Conservation (phyloP, 768 basidiomycete species). For the Rubroboletus pulcherrimus region DNA sequence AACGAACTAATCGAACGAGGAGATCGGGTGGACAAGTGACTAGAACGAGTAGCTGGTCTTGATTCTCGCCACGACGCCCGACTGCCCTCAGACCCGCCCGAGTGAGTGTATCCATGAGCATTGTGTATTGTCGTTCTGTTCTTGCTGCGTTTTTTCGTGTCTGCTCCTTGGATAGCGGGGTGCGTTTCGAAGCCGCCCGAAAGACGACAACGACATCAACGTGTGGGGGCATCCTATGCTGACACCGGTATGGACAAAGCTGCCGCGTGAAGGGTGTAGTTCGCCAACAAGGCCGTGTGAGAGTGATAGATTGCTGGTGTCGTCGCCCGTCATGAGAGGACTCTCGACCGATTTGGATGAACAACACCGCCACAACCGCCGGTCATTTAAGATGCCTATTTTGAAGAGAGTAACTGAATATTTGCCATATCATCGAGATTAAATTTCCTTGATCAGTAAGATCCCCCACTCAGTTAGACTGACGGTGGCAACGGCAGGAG, state of each 20-base stretch:
- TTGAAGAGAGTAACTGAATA: background rate
- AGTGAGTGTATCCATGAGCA: constrained; percentile 57
- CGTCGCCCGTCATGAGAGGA: background rate
- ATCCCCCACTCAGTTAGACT: too few relatives aligned
- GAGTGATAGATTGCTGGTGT: background rate
- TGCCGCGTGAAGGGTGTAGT: background rate
- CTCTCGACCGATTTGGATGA: background rate
- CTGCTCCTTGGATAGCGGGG: constrained; percentile 55
- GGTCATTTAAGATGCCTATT: too few relatives aligned
- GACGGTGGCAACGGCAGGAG: too few relatives aligned
- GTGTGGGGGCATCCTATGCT: constrained; percentile 42
- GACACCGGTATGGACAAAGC: background rate
- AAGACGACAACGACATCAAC: constrained; percentile 78
- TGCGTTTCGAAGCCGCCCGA: constrained; percentile 40
- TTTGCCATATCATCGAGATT: background rate
- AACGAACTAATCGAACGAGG: constrained; percentile 60
- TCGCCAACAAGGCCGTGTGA: constrained; percentile 4
- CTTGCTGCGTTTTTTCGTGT: constrained; percentile 58
- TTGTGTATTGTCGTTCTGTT: constrained; percentile 65
- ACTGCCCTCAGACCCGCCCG: constrained; percentile 66
- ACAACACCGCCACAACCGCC: background rate
- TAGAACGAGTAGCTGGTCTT: constrained; percentile 74
- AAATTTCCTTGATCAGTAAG: too few relatives aligned
- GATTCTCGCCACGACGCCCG: constrained; percentile 69
- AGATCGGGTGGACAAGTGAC: constrained; percentile 63